Conservation (phyloP, 2,329 filamentous ascomycete species). For the Penicillium sp. region DNA sequence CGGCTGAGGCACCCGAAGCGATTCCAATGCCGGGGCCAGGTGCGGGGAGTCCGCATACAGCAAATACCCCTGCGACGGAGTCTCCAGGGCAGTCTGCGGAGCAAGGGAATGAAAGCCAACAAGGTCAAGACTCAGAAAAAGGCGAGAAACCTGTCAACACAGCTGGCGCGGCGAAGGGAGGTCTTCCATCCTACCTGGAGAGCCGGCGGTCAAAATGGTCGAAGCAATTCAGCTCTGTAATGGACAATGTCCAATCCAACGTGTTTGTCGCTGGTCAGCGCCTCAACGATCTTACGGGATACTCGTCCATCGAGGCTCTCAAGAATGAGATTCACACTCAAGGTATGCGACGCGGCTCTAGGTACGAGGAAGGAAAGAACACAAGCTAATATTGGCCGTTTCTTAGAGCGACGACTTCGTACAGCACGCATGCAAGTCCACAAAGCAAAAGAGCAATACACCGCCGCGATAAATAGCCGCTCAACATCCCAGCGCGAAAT, state of each 20-base stretch:
- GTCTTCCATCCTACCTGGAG: constrained; percentile 35
- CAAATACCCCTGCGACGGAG: constrained; percentile 12
- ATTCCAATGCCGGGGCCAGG: constrained; percentile 14
- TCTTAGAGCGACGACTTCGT: constrained; percentile 49
- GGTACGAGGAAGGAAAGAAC: neutral
- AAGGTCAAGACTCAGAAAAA: constrained; percentile 8
- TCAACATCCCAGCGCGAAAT: constrained; percentile 92
- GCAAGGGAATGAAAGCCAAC: constrained; percentile 14
- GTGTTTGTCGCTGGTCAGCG: constrained; percentile 78
- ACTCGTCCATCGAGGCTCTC: constrained; percentile 80
- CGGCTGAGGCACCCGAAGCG: constrained; percentile 18
- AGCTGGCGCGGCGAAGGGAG: constrained; percentile 9
- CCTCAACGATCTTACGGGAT: constrained; percentile 91
- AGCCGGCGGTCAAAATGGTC: constrained; percentile 52
- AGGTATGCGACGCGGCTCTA: constrained; percentile 38
- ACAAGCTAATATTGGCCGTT: constrained; percentile 3
- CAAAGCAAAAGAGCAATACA: constrained; percentile 67
- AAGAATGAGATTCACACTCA: constrained; percentile 69
- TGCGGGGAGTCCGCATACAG: constrained; percentile 17
- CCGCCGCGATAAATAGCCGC: constrained; percentile 74
- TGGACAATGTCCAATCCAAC: constrained; percentile 85
- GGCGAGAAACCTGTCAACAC: constrained; percentile 6
- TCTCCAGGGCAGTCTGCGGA: constrained; percentile 3
- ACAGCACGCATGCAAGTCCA: constrained; percentile 60
- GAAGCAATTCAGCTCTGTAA: constrained; percentile 62